These are phyloP conservation scores for Mercurialis annua DNA, from an alignment of 345 rosid species.

Conservation along the genomic window DNA sequence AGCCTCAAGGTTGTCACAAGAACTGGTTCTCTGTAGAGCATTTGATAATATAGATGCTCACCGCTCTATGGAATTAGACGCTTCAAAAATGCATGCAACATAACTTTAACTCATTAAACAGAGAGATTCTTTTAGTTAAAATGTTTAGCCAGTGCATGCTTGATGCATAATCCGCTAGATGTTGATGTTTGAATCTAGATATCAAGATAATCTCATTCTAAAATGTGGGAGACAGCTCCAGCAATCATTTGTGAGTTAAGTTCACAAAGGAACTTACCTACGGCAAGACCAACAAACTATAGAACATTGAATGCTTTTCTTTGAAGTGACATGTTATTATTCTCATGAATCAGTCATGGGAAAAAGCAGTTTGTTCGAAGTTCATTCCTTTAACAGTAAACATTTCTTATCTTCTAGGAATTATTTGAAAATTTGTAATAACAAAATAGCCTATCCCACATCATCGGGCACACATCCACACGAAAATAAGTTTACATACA, in stretches of 20 bases:
- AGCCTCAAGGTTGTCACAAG: background rate
- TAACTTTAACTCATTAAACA: too few relatives aligned
- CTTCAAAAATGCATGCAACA: too few relatives aligned
- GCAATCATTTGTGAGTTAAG: background rate
- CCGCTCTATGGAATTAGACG: too few relatives aligned
- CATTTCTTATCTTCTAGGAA: background rate
- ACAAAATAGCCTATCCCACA: background rate
- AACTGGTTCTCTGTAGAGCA: background rate
- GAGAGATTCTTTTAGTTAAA: too few relatives aligned
- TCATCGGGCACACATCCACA: background rate
- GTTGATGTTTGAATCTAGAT: background rate
- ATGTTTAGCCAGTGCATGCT: too few relatives aligned
- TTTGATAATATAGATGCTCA: background rate
- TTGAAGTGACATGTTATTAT: background rate
- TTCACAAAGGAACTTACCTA: background rate
- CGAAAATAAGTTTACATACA: background rate
- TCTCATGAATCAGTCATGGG: background rate
- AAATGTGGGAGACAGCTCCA: background rate
- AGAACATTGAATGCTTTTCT: background rate
- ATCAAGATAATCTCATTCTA: background rate
- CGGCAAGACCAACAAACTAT: background rate
- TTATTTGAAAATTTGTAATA: background rate
- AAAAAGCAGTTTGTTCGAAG: background rate
- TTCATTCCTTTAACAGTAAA: background rate
- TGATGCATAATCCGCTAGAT: background rate